phyloP scores from a whole-genome alignment of 1,284 basidiomycete genomes.

The Gastroboletus turbinatus region DNA sequence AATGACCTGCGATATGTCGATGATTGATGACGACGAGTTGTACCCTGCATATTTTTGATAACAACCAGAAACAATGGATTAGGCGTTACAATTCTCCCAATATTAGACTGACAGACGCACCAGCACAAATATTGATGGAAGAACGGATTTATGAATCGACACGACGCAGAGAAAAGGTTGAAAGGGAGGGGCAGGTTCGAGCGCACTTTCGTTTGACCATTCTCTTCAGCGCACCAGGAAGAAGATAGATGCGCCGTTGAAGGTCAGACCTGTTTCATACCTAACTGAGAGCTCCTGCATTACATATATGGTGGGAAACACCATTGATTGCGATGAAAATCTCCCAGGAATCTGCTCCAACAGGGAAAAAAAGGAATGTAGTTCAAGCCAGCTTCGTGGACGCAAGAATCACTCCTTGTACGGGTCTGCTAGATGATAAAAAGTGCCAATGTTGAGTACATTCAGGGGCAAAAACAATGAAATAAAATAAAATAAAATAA shows the following conservation, averaged over 20 bases:
- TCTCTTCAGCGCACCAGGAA: background rate
- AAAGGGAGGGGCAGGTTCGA: background rate
- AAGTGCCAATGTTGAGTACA: background rate
- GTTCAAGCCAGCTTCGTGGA: background rate
- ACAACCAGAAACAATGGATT: background rate
- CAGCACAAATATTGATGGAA: background rate
- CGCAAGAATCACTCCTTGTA: background rate
- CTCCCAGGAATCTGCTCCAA: background rate
- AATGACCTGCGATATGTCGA: background rate
- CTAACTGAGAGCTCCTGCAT: background rate
- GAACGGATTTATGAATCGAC: background rate
- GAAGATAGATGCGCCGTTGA: background rate
- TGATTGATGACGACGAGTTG: background rate
- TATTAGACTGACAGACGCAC: slow-evolving; percentile 9
- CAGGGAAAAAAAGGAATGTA: background rate
- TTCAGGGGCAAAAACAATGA: background rate
- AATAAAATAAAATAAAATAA: background rate
- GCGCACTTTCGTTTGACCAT: background rate
- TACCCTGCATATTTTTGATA: background rate
- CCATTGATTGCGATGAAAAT: background rate
- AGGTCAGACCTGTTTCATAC: background rate
- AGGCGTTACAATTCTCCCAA: background rate
- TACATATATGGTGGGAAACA: slow-evolving; percentile 11
- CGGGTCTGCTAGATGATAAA: background rate
- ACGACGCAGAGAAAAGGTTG: background rate